These are phyloP conservation scores for Arachis monticola DNA, from an alignment of 331 rosid species.

Conservation along the genomic window DNA sequence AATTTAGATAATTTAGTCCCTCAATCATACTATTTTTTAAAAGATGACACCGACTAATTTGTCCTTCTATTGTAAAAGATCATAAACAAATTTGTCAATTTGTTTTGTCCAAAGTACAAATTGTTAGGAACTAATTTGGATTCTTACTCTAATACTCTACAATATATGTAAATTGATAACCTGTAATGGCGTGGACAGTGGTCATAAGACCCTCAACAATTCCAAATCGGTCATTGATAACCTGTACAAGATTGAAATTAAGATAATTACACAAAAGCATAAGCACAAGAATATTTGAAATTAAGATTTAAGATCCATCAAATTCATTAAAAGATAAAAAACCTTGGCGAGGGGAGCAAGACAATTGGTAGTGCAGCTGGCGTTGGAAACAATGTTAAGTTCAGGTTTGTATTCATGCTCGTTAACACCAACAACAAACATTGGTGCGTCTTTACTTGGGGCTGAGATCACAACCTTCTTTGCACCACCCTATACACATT, in stretches of 20 bases:
- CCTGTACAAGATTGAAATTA: slow-evolving; percentile 43
- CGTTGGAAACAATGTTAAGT: slow-evolving; percentile 75
- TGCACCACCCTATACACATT: slow-evolving; percentile 70
- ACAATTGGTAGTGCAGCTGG: slow-evolving; percentile 93
- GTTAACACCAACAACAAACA: slow-evolving; percentile 91
- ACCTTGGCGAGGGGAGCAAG: slow-evolving; percentile 95
- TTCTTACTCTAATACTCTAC: too few relatives aligned
- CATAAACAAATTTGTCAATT: too few relatives aligned
- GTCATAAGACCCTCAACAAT: slow-evolving; percentile 94
- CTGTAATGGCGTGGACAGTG: slow-evolving; percentile 81
- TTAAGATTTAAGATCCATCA: neutral
- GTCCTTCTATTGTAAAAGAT: too few relatives aligned
- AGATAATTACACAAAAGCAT: neutral
- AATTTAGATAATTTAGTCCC: too few relatives aligned
- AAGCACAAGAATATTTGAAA: neutral
- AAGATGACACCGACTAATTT: too few relatives aligned
- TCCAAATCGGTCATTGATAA: slow-evolving; percentile 82
- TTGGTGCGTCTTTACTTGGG: slow-evolving; percentile 90
- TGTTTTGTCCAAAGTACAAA: too few relatives aligned
- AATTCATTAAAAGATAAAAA: too few relatives aligned
- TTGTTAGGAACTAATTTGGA: too few relatives aligned
- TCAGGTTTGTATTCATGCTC: slow-evolving; percentile 83
- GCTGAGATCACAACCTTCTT: slow-evolving; percentile 93
- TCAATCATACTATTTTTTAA: too few relatives aligned
- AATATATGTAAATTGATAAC: slow-evolving; percentile 35